Percentiles rank a stretch among this genome's conserved stretches.
Evolutionary conservation across 306 rosid species (phyloP).

Genomic region (Benincasa hispida): DNA sequence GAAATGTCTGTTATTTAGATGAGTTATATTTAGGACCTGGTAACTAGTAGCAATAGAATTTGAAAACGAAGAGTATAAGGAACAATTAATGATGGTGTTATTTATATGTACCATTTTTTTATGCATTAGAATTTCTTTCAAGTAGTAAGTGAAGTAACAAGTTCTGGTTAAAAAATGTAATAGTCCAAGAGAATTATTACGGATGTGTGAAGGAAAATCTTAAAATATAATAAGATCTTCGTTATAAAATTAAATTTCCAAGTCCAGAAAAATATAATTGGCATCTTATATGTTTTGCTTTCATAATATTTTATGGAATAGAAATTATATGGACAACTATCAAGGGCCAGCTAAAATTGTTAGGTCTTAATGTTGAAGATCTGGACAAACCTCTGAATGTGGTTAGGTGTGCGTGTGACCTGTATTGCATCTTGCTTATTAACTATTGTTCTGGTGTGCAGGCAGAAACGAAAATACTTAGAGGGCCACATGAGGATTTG

Average conservation of each 20-base stretch:
- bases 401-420: neutral
- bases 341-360: neutral
- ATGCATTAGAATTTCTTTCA: neutral
- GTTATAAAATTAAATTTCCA: neutral
- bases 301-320: neutral
- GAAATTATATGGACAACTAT: neutral
- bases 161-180: neutral
- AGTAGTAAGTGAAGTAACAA: neutral
- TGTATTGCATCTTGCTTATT: neutral
- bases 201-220: neutral
- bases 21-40: neutral
- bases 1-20: neutral
- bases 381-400: neutral
- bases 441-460: slow-evolving; percentile 14
- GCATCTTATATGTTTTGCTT: neutral
- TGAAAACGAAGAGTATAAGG: neutral
- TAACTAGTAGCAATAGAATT: neutral
- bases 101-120: neutral
- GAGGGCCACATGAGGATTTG: slow-evolving; percentile 90
- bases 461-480: slow-evolving; percentile 72
- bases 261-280: neutral
- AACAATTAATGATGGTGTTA: neutral
- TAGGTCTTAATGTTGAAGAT: neutral
- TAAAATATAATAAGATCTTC: neutral
- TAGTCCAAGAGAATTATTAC: neutral